Evolutionary conservation across 2,329 filamentous ascomycete genomes (phyloP), one percentile per base, ranked within the genome.

Genomic region (Hymenoscyphus fructigenus): DNA sequence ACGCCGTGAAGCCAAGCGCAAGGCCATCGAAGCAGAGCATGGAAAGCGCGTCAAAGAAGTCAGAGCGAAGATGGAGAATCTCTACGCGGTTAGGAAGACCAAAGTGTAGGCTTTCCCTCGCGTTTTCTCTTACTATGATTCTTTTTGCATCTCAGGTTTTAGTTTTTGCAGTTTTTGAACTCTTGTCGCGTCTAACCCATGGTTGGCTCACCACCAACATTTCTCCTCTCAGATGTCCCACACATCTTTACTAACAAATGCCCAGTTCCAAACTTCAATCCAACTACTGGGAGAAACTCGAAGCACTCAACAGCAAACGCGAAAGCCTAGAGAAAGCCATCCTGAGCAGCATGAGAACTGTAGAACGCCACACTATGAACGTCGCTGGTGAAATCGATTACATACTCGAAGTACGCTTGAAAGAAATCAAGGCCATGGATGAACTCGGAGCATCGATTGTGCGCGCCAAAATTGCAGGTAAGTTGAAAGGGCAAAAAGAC

Each of bases 1-100:
- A 57, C 68, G 65, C 3, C 69, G 72, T 32, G 72, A 75, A 20
- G 61, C 67, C n/a, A 72, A 71, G 63, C 70, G 74, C 7, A 73
- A 68, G 28, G 60, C 61, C 26, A 69, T 76, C 34, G 69, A 74
- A 41, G 60, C 55, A 20, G 70, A 73, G 26, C 70, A 71, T 44
- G 62, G 66, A 17, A 68, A 70, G 50, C 66, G 65, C 26, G 66
- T 70, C 36, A 68, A 73, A 59, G 72, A 73, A 41, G 57, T 69
- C n/a, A 63, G 60, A 47, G 55, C 15, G 4, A 71, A 64, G 60
- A 68, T 76, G 61, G 67, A 72, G 56, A 57, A 60, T 38, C 32
- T 71, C 15, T 70, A 71, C 62, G 64, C 71, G 9, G 61, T 56
- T 57, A 68, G 70, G 38, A 70, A 69, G 55, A 61, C 26, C 17